phyloP scores from a whole-genome alignment of 169 alveolate genomes.

The Plasmodium gaboni region DNA sequence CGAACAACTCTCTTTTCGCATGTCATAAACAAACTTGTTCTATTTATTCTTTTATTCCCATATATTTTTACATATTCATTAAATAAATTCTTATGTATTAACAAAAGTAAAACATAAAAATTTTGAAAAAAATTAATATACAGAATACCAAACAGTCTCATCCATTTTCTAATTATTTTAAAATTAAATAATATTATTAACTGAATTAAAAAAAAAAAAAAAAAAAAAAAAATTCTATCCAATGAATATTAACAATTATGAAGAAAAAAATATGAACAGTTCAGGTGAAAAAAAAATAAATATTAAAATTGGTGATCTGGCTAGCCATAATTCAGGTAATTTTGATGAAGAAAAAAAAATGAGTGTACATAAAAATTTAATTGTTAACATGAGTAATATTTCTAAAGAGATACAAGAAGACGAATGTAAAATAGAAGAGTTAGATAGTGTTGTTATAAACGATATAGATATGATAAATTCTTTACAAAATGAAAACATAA shows the following conservation, averaged over 20 bases:
- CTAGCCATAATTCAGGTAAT: slow-evolving; percentile 32
- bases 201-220: neutral
- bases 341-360: slow-evolving; percentile 14
- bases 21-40: too few relatives aligned
- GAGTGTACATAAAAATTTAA: neutral
- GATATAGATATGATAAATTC: neutral
- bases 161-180: slow-evolving; percentile 19
- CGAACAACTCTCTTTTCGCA: too few relatives aligned
- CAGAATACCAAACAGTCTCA: neutral
- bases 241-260: slow-evolving; percentile 21
- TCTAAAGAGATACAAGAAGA: slow-evolving; percentile 10
- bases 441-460: neutral
- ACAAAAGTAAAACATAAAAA: too few relatives aligned
- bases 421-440: neutral
- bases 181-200: slow-evolving; percentile 16
- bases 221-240: slow-evolving; percentile 8
- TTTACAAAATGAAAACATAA: neutral
- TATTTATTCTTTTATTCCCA: too few relatives aligned
- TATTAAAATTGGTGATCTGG: neutral
- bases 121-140: too few relatives aligned
- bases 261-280: neutral
- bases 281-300: neutral
- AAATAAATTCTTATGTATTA: too few relatives aligned
- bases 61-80: too few relatives aligned
- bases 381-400: slow-evolving; percentile 6